phyloP scores from a whole-genome alignment of 2,329 filamentous ascomycete species.

The Neonectria magnoliae region DNA sequence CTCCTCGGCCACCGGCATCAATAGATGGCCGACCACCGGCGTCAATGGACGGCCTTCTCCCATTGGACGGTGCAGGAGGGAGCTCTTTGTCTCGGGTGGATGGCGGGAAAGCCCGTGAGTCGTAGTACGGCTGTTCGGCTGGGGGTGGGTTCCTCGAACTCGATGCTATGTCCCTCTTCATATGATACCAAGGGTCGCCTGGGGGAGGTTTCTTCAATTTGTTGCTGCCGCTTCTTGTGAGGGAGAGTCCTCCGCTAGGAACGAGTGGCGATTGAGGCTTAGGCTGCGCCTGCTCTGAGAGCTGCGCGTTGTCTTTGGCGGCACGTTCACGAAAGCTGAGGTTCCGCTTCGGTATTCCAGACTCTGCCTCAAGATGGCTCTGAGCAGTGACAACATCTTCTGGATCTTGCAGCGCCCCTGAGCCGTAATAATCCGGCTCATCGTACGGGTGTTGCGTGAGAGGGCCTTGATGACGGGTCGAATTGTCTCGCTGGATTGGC shows the following conservation, averaged over 20 bases:
- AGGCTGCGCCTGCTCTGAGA: constrained; percentile 43
- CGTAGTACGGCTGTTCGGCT: constrained; percentile 1
- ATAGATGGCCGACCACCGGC: constrained; percentile 23
- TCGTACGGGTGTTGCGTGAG: constrained; percentile 31
- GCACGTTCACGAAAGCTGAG: constrained; percentile 70
- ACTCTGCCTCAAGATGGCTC: constrained; percentile 34
- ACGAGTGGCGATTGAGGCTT: constrained; percentile 40
- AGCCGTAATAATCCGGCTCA: constrained; percentile 34
- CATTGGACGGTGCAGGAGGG: constrained; percentile 42
- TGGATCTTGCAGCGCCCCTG: constrained; percentile 35
- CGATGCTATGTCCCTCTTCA: constrained; percentile 16
- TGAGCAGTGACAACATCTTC: constrained; percentile 27
- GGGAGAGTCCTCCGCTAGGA: constrained; percentile 48
- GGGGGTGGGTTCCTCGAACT: constrained; percentile 7
- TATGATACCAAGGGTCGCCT: constrained; percentile 57
- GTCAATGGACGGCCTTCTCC: constrained; percentile 30
- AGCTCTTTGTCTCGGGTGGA: constrained; percentile 46
- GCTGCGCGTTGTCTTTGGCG: constrained; percentile 54
- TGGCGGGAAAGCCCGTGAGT: constrained; percentile 22
- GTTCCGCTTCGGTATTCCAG: constrained; percentile 61
- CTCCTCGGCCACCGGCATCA: constrained; percentile 20
- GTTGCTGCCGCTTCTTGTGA: constrained; percentile 63
- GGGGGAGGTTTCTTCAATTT: constrained; percentile 68
- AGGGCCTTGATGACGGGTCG: constrained; percentile 33
- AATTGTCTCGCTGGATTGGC: constrained; percentile 31